A percentile compares a stretch with the other conserved stretches of the same genome.
Conservation (phyloP, 768 basidiomycete genomes). For the Trametes cinnabarina region DNA sequence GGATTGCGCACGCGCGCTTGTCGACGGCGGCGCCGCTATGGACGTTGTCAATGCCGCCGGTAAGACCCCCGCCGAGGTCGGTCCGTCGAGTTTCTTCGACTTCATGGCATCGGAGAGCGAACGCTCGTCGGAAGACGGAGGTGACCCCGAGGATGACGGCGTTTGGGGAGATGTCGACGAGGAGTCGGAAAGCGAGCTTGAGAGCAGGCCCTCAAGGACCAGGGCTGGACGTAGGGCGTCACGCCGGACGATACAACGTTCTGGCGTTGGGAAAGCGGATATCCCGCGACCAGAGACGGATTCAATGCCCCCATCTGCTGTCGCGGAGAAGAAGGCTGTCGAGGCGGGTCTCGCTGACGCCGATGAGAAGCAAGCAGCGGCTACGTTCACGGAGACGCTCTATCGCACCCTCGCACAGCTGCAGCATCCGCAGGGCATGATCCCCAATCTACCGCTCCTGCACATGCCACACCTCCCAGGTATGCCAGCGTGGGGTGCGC, state of each 20-base stretch:
- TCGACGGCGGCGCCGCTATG: conserved; percentile 78
- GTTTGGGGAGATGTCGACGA: conserved; percentile 71
- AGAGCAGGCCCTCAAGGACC: conserved; percentile 8
- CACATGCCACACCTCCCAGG: conserved; percentile 43
- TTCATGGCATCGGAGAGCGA: conserved; percentile 30
- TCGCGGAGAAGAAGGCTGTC: conserved; percentile 24
- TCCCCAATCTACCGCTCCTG: conserved; percentile 40
- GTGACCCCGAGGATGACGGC: conserved; percentile 52
- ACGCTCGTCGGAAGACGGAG: conserved; percentile 24
- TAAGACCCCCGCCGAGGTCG: conserved; percentile 65
- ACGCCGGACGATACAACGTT: conserved; percentile 5
- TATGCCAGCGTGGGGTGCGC: conserved; percentile 45
- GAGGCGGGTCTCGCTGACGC: conserved; percentile 22
- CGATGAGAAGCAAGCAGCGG: conserved; percentile 34
- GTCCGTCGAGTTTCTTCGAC: conserved; percentile 45
- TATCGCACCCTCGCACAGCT: conserved; percentile 67
- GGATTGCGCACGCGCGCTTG: conserved; percentile 61
- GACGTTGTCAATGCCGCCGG: conserved; percentile 74
- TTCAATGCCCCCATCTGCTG: not conserved
- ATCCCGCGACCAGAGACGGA: too few relatives aligned
- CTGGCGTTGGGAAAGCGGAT: not conserved
- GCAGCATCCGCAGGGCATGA: conserved; percentile 54
- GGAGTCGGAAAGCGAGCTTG: conserved; percentile 48
- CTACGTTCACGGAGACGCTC: conserved; percentile 65
- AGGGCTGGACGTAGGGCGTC: conserved; percentile 8